Evolutionary conservation across 139 green algal genomes (phyloP).

Genomic region (Picochlorum sp.): DNA sequence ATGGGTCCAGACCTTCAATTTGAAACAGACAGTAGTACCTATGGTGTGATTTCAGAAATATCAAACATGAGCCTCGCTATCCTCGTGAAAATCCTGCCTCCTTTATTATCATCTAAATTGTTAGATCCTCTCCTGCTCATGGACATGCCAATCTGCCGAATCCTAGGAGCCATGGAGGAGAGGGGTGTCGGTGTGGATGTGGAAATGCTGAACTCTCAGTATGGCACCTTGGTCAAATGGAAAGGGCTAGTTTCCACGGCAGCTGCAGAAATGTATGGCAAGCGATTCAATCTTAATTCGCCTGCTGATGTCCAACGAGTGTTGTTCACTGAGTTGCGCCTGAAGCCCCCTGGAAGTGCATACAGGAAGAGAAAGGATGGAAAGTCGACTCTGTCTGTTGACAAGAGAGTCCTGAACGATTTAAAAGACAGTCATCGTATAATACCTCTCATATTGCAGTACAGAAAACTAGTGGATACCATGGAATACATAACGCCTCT

Average conservation of each 20-base stretch:
- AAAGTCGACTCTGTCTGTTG: not conserved
- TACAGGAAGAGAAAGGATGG: slow-evolving; percentile 7
- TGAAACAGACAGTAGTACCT: not conserved
- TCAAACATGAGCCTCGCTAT: not conserved
- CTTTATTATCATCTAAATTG: not conserved
- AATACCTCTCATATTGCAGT: slow-evolving; percentile 48
- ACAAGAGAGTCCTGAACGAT: slow-evolving; percentile 42
- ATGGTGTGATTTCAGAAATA: not conserved
- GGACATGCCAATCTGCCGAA: not conserved
- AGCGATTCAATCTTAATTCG: not conserved
- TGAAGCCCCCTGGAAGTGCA: slow-evolving; percentile 9
- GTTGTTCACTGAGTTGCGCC: slow-evolving; percentile 5
- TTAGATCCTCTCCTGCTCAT: not conserved
- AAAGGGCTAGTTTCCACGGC: not conserved
- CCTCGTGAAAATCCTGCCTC: not conserved
- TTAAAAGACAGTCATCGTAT: slow-evolving; percentile 40
- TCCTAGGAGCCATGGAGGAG: not conserved
- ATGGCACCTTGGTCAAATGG: not conserved
- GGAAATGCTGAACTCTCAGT: not conserved
- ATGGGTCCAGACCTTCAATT: not conserved
- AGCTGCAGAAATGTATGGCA: not conserved
- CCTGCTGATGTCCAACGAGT: slow-evolving; percentile 1
- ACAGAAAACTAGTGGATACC: slow-evolving; percentile 51
- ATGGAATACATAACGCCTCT: not conserved
- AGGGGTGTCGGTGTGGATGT: not conserved